Percentiles rank a stretch among this genome's conserved stretches.
phyloP scores from a whole-genome alignment of 2,329 filamentous ascomycete species.

The Venturia pyrina region DNA sequence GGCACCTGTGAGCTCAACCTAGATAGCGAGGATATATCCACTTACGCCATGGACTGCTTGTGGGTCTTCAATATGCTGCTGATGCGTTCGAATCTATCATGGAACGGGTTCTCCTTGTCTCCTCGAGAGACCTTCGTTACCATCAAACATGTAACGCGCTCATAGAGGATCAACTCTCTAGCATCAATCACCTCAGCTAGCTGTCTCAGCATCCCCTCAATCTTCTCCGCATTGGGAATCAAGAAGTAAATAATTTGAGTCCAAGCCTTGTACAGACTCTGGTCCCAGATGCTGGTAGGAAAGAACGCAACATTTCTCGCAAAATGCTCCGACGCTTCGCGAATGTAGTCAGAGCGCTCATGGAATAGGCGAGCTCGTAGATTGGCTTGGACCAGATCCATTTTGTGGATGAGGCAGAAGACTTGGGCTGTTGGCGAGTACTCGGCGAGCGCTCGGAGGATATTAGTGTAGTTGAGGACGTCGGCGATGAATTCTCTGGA shows the following conservation, averaged over 20 bases:
- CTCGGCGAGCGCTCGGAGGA: slow-evolving; percentile 80
- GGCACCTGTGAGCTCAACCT: slow-evolving; percentile 23
- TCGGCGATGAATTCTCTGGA: slow-evolving; percentile 90
- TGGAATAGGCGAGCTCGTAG: slow-evolving; percentile 75
- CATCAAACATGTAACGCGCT: slow-evolving; percentile 89
- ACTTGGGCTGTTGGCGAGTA: slow-evolving; percentile 73
- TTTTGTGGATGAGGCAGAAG: slow-evolving; percentile 96
- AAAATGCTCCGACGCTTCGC: slow-evolving; percentile 62
- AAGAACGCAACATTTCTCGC: slow-evolving; percentile 65
- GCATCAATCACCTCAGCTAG: slow-evolving; percentile 82
- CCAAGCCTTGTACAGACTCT: slow-evolving; percentile 97
- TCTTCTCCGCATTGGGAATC: slow-evolving; percentile 83
- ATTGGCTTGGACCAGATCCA: slow-evolving; percentile 82
- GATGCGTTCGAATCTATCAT: slow-evolving; percentile 87
- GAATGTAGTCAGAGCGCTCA: slow-evolving; percentile 68
- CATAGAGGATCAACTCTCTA: slow-evolving; percentile 88
- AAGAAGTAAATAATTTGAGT: slow-evolving; percentile 95
- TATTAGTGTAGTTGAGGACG: slow-evolving; percentile 81
- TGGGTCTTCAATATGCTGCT: slow-evolving; percentile 98
- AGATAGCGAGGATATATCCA: slow-evolving; percentile 23
- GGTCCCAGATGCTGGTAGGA: slow-evolving; percentile 96
- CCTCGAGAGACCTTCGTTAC: slow-evolving; percentile 83
- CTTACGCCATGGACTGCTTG: slow-evolving; percentile 61
- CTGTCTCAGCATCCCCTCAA: slow-evolving; percentile 75
- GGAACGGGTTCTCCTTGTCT: slow-evolving; percentile 72